Evolutionary conservation across 1,284 basidiomycete genomes (phyloP).

Genomic region (Sanguinoderma infundibulare): DNA sequence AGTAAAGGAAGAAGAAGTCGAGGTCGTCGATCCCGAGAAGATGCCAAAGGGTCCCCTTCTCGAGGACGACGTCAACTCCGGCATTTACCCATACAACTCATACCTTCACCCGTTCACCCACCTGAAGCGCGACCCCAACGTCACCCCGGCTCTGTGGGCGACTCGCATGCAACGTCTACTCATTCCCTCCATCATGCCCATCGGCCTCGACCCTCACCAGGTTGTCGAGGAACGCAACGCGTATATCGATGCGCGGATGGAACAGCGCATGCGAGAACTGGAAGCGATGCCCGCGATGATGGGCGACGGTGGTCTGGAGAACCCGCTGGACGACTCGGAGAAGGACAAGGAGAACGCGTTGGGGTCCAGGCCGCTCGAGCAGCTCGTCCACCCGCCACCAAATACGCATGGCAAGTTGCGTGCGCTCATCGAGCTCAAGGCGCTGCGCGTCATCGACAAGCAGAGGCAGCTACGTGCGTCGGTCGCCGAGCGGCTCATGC

Average conservation of each 20-base stretch:
- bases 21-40: conserved; percentile 41
- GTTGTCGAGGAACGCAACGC: conserved; percentile 91
- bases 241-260: conserved; percentile 89
- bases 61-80: conserved; percentile 81
- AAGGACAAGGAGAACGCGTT: conserved; percentile 50
- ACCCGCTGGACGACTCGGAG: conserved; percentile 52
- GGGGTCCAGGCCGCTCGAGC: conserved; percentile 33
- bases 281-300: conserved; percentile 85
- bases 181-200: conserved; percentile 89
- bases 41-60: conserved; percentile 72
- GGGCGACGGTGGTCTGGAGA: conserved; percentile 74
- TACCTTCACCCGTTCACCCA: conserved; percentile 86
- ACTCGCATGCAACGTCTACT: conserved; percentile 83
- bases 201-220: conserved; percentile 92
- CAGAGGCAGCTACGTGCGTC: conserved; percentile 88
- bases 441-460: conserved; percentile 89
- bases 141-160: conserved; percentile 61
- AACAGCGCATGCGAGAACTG: conserved; percentile 89
- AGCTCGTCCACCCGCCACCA: conserved; percentile 54
- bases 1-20: conserved; percentile 28
- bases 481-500: conserved; percentile 87
- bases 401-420: conserved; percentile 81
- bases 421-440: conserved; percentile 94
- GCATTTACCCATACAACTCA: conserved; percentile 97
- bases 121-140: conserved; percentile 66